A percentile compares a stretch with the other conserved stretches of the same genome.
Evolutionary conservation across 1,284 basidiomycete species (phyloP).

Genomic region (Boletellus deceptivus): DNA sequence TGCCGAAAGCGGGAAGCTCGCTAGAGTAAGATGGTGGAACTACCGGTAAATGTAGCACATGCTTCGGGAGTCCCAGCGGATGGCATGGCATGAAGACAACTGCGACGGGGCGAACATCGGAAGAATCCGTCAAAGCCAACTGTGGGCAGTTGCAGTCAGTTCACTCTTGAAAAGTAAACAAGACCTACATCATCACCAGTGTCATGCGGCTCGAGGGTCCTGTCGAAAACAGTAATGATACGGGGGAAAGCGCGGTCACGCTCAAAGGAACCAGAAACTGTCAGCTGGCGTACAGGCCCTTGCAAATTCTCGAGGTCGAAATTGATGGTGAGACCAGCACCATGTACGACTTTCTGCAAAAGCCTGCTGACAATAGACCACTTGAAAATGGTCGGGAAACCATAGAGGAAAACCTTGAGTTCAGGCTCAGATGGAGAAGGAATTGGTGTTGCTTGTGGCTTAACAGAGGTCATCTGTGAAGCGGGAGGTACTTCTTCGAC

Average conservation of each 20-base stretch:
- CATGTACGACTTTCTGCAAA: conserved; percentile 41
- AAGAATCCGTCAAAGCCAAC: conserved; percentile 38
- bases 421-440: conserved; percentile 34
- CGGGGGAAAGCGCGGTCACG: conserved; percentile 28
- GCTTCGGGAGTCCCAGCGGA: conserved; percentile 44
- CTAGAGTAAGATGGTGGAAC: conserved; percentile 36
- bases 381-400: conserved; percentile 52
- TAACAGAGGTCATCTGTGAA: conserved; percentile 11
- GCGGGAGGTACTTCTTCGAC: conserved; percentile 28
- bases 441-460: conserved; percentile 33
- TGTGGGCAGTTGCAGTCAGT: conserved; percentile 45
- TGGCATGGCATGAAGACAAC: conserved; percentile 60
- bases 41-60: conserved; percentile 62
- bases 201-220: conserved; percentile 40
- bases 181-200: conserved; percentile 48
- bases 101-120: conserved; percentile 56
- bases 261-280: conserved; percentile 24
- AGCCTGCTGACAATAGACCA: conserved; percentile 57
- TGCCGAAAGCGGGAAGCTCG: conserved; percentile 30
- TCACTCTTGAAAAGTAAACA: conserved; percentile 30
- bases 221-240: conserved; percentile 52
- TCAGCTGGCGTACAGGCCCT: conserved; percentile 22
- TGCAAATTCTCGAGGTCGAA: conserved; percentile 20
- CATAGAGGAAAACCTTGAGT: conserved; percentile 63
- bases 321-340: conserved; percentile 28